Base-by-base conservation (phyloP, 2,329 filamentous ascomycete genomes). In the Penicillium paneum region DNA sequence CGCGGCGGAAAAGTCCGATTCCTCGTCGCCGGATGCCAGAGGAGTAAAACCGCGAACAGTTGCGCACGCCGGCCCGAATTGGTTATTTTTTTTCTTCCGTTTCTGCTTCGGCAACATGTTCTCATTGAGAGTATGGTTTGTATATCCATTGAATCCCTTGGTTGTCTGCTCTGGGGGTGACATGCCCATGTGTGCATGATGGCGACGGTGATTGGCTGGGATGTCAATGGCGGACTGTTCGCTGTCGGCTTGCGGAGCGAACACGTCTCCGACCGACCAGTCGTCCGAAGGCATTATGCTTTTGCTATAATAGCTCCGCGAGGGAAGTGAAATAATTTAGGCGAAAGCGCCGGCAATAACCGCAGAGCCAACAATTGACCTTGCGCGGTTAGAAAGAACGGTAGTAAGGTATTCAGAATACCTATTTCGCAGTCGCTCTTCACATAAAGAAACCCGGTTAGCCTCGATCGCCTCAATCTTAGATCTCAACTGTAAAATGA, bases 11-110 rank as follows among this genome's bases (percentile, higher is more conserved):
- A 71, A 68, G 58, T 78, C 77, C 17, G 76, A 78, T 43, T 77
- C 76, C 55, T 78, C 76, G 34, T 78, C 75, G 8, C 70, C 75
- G 35, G 76, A 78, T 13, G 71, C 71, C 32, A 71, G 60, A 7
- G 75, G 74, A 13, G 72, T 77, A 51, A 78, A 77, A 4, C 77
- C 76, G 49, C 67, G 72, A 12, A 78, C 73, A 15, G 74, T 77
- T 26, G 70, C 75, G 39, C 75, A 57, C 12, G 71, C 68, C 34
- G 40, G 56, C 15, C 42, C 52, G 4, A 56, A 60, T 34, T 69
- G 67, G 49, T 71, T 70, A 56, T 74, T 70, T 62, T 74, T 76
- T 59, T 75, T 76, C 66, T 71, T 76, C 57, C 68, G 71, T 43
- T 66, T 67, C 40, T 65, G 65, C 13, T 63, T 68, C 21, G 21